Evolutionary conservation across 768 basidiomycete species (phyloP), one percentile per base, ranked within the genome.

Genomic region (Rhizopogon roseolus): DNA sequence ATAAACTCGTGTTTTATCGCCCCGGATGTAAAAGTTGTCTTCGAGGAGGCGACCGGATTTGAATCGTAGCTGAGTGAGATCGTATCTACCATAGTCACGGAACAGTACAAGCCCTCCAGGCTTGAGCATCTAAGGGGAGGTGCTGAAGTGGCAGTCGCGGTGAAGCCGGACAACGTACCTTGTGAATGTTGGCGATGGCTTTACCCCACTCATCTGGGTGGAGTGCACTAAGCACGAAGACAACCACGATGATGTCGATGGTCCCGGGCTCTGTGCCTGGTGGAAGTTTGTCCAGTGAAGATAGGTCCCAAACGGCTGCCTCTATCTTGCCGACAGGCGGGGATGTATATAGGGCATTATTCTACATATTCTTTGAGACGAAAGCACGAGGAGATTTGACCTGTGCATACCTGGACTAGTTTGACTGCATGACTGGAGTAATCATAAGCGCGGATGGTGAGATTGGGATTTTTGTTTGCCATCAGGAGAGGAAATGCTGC

Each of bases 1-100:
- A 70, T 98, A 98, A 0, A 99, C 97, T 38, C 97, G 78, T 0
- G 97, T 98, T 63, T 93, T 95, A 72, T 99, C 97, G 0, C 97
- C 97, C 37, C 97, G 82, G 49, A 97, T 88, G 64, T 99, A 99
- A 59, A 99, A 86, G 66, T 97, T 95, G 44, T 95, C 93, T 41
- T 93, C 90, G 10, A 98, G 80, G 52, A 98, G 79, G 10, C 97
- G 79, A 1, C 87, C 85, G 6, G 79, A 78, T 69, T 93, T 97
- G 77, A 99, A 97, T 9, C 97, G 80, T 42, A 99, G 75, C 68
- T 98, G 96, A 1, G 97, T 91, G 42, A 99, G 81, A 65, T 99
- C 96, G 64, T 98, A 80, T 25, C 96, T 82, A 3, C 96, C 97
- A 63, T 98, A 99, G 68, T 99, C 97, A 10, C 97, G 85, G 54